Conservation (phyloP, 345 rosid species). For the Populus alba region DNA sequence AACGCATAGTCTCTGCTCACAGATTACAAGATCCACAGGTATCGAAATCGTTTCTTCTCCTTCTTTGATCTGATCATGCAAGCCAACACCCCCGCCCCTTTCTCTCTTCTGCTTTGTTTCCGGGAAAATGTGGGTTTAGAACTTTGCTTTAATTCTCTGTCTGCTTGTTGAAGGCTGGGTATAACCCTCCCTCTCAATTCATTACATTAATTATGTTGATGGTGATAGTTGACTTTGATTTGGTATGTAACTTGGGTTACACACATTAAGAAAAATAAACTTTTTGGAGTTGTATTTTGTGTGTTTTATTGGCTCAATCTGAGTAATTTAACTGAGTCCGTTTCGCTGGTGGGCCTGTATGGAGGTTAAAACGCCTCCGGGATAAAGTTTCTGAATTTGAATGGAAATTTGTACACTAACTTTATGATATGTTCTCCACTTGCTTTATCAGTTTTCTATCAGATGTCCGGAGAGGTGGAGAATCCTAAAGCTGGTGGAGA, state of each 20-base stretch:
- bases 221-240: neutral
- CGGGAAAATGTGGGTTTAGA: neutral
- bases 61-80: neutral
- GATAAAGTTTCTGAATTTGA: neutral
- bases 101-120: neutral
- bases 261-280: neutral
- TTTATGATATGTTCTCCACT: neutral
- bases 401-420: neutral
- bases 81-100: too few relatives aligned
- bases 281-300: neutral
- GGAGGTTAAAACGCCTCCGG: neutral
- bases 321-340: neutral
- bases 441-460: neutral
- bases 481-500: constrained; percentile 27
- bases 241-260: neutral
- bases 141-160: neutral
- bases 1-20: neutral
- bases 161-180: neutral
- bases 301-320: neutral
- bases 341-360: neutral
- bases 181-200: neutral
- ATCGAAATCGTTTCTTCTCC: neutral
- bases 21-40: neutral
- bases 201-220: neutral
- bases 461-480: constrained; percentile 44